Evolutionary conservation across 805 yeast genomes (phyloP), one percentile per base, ranked within the genome.

Genomic region (Suhomyces tanzawaensis): DNA sequence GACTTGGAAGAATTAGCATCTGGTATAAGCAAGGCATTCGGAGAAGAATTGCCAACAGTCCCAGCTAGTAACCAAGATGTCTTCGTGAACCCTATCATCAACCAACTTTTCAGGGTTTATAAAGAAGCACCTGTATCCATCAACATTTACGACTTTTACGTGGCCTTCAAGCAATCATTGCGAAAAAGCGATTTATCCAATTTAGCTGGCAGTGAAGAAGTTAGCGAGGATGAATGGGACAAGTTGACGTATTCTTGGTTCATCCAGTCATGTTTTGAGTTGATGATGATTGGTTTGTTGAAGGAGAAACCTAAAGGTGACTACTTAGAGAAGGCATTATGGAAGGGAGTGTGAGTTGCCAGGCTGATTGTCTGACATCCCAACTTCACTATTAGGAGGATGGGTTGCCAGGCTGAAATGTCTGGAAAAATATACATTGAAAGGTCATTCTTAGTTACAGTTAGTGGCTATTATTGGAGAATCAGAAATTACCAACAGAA

Each of bases 121-220:
- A 76, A 93, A 42, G 96, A 89, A 49, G 90, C 96, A 0, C 84
- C 85, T 17, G 69, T 80, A 3, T 63, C 71, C 21, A 72, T 85
- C 44, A 85, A 85, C 52, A 71, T 82, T 37, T 81, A 69, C 59
- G 95, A 85, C 48, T 80, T 79, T 47, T 85, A 71, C 51, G 56
- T 64, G 17, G 81, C 85, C 0, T 84, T 84, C 60, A 76, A 69
- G 51, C 76, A 70, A 40, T 62, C 78, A 0, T 47, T 81, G 21
- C 53, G 51, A 29, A 55, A 54, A 40, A 43, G 41, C 5, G 55
- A 54, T 19, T 40, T 66, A 4, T 21, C 31, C 1, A 25, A 24
- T 3, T 11, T 26, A 9, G 28, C 7, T 13, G 13, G 26, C 4
- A n/a, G 25, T 11, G 35, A 25, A 8, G 31, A 23, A 19, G 7